Conservation (phyloP, 345 rosid genomes). For the Anacardium occidentale region DNA sequence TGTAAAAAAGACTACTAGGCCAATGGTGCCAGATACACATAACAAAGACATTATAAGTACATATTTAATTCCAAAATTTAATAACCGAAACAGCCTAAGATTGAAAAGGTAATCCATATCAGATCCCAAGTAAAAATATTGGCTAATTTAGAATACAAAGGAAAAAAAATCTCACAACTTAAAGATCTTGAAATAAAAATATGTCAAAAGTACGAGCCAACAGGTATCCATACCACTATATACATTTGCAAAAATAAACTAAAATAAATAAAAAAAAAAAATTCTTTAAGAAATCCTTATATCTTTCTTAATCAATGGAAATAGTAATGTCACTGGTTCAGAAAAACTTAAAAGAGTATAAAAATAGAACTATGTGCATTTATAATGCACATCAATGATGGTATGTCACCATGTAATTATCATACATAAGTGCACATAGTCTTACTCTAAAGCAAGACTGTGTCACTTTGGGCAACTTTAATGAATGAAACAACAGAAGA, state of each 20-base stretch:
- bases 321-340: not conserved
- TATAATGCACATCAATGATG: too few relatives aligned
- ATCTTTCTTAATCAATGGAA: not conserved
- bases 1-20: not conserved
- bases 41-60: not conserved
- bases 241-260: not conserved
- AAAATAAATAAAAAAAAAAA: not conserved
- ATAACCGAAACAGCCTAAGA: not conserved
- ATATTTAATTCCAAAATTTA: not conserved
- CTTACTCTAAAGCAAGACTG: not conserved
- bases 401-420: too few relatives aligned
- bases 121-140: not conserved
- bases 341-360: too few relatives aligned
- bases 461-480: not conserved
- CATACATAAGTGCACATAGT: too few relatives aligned
- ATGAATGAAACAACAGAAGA: not conserved
- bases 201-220: not conserved
- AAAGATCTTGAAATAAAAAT: not conserved
- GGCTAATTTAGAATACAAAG: not conserved
- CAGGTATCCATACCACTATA: not conserved
- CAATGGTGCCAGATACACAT: not conserved
- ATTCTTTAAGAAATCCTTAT: not conserved
- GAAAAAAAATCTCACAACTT: not conserved
- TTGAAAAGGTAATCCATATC: not conserved
- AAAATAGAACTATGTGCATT: too few relatives aligned